A percentile compares a stretch with the other conserved stretches of the same genome.
Conservation (phyloP, 768 basidiomycete genomes). For the Infundibulicybe gibba region DNA sequence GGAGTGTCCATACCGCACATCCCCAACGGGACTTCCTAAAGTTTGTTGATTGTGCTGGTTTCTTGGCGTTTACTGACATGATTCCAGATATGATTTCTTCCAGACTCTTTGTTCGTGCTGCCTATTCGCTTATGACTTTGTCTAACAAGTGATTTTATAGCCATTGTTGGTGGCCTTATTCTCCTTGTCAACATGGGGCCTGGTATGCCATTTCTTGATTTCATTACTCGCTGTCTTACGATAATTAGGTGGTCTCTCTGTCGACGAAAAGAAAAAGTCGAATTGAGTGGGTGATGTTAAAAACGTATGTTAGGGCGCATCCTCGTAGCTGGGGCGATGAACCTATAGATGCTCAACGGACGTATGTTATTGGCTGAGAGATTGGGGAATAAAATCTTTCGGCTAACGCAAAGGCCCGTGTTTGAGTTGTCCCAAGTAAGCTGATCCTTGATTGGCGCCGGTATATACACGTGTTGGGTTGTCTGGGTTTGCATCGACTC, state of each 20-base stretch:
- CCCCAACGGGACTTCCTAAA: constrained; percentile 98
- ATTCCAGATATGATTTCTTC: constrained; percentile 93
- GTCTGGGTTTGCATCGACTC: too few species aligned
- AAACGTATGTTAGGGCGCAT: background rate
- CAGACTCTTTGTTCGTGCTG: constrained; percentile 74
- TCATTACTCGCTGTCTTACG: constrained; percentile 5
- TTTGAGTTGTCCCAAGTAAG: too few species aligned
- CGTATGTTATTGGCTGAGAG: too few species aligned
- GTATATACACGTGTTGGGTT: too few species aligned
- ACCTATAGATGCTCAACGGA: background rate
- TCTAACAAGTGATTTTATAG: constrained; percentile 21
- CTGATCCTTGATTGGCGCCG: too few species aligned
- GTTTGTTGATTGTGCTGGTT: constrained; percentile 38
- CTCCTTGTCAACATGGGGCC: constrained; percentile 98
- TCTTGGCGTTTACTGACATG: constrained; percentile 14
- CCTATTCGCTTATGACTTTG: background rate
- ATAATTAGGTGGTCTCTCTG: constrained; percentile 78
- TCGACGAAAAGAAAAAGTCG: constrained; percentile 99
- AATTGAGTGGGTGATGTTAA: constrained; percentile 46
- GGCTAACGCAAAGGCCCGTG: too few species aligned
- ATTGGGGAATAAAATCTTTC: too few species aligned
- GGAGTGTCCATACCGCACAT: constrained; percentile 88
- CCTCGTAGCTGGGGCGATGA: background rate
- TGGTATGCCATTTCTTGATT: constrained; percentile 41
- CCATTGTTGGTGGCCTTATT: constrained; percentile 96